Evolutionary conservation across 2,329 filamentous ascomycete genomes (phyloP).

Genomic region (Conoideocrella luteorostrata): DNA sequence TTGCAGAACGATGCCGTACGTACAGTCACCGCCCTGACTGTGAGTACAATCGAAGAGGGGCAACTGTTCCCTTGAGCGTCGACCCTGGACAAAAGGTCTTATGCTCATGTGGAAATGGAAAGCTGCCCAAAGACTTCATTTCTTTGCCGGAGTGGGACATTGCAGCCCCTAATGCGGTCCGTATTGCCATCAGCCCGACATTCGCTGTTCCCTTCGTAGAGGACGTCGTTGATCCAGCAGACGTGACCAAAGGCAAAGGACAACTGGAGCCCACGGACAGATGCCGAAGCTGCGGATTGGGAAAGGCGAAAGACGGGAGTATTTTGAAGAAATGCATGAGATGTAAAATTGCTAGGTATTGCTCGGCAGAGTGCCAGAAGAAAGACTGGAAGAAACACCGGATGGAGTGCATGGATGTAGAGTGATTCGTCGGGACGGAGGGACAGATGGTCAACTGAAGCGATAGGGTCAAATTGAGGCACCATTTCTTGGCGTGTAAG

Average conservation of each 20-base stretch:
- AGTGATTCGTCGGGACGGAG: too few relatives aligned
- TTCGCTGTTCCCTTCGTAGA: constrained; percentile 41
- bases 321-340: constrained; percentile 37
- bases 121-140: constrained; percentile 33
- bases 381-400: constrained; percentile 48
- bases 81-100: constrained; percentile 30
- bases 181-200: constrained; percentile 51
- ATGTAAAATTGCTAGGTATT: constrained; percentile 43
- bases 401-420: constrained; percentile 31
- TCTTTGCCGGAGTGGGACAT: constrained; percentile 37
- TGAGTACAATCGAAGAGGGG: constrained; percentile 33
- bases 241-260: constrained; percentile 7
- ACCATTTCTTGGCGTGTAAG: too few relatives aligned
- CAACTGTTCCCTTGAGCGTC: constrained; percentile 32
- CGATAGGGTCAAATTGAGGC: too few relatives aligned
- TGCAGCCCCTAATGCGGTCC: constrained; percentile 38
- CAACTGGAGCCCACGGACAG: constrained; percentile 13
- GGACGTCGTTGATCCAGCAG: constrained; percentile 25
- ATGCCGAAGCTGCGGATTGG: constrained; percentile 32
- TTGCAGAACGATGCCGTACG: constrained; percentile 43
- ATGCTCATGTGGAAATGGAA: constrained; percentile 40
- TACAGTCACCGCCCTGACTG: constrained; percentile 36
- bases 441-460: too few relatives aligned
- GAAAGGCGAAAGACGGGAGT: constrained; percentile 20
- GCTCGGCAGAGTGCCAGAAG: constrained; percentile 46